Conservation (phyloP, 2,329 filamentous ascomycete species). For the Daldinia eschscholtzii region DNA sequence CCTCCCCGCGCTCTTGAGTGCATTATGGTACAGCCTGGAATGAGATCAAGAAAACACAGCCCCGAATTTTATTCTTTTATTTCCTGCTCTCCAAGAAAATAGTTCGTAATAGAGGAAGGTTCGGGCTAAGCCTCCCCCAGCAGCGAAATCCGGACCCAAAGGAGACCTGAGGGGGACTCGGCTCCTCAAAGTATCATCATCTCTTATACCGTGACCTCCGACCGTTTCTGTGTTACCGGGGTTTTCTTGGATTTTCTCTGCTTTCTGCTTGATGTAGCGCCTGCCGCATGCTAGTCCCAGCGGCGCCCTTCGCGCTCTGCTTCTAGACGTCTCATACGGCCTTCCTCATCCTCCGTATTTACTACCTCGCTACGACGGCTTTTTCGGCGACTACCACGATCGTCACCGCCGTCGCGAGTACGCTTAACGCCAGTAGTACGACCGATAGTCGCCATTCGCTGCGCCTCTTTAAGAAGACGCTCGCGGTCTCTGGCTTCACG, state of each 20-base stretch:
- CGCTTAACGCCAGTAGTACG: constrained; percentile 64
- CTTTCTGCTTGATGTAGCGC: not conserved
- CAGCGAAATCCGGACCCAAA: not conserved
- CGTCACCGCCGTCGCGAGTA: constrained; percentile 58
- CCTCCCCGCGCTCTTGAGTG: constrained; percentile 13
- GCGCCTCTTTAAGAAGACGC: constrained; percentile 75
- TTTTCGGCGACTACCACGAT: constrained; percentile 61
- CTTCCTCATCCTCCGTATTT: constrained; percentile 64
- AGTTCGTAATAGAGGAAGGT: not conserved
- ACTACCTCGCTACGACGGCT: constrained; percentile 63
- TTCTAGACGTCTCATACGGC: constrained; percentile 68
- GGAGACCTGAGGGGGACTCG: not conserved
- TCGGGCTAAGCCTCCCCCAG: not conserved
- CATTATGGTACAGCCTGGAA: constrained; percentile 25
- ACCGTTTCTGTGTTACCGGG: constrained; percentile 4
- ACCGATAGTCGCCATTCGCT: constrained; percentile 69
- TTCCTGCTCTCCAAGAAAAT: not conserved
- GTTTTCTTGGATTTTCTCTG: not conserved
- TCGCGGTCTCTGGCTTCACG: constrained; percentile 75
- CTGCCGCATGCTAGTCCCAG: constrained; percentile 57
- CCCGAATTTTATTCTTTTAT: not conserved
- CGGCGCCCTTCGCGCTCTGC: constrained; percentile 69
- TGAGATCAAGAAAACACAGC: constrained; percentile 8
- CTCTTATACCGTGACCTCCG: not conserved
- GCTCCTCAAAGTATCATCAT: not conserved